phyloP scores from a whole-genome alignment of 1,284 basidiomycete genomes.

The Pseudozyma tsukubaensis region DNA sequence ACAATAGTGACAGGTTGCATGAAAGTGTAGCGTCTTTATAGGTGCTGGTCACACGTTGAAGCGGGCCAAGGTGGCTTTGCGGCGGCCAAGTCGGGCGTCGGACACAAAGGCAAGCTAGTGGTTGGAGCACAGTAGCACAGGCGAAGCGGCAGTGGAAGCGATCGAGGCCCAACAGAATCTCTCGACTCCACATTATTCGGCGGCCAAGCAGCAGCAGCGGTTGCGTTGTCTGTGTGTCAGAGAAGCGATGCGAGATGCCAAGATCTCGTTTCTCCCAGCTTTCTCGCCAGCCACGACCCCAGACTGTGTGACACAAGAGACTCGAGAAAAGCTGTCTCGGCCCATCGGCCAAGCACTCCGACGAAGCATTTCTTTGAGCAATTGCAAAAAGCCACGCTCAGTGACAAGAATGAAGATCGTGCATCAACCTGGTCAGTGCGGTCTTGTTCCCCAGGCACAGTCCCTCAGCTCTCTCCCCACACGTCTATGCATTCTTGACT shows the following conservation, averaged over 20 bases:
- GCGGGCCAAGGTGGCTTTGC: background rate
- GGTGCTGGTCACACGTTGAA: background rate
- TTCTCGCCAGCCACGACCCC: background rate
- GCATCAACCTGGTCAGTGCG: background rate
- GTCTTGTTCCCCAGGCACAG: background rate
- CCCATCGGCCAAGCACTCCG: slow-evolving; percentile 36
- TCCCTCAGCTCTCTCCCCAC: too few species aligned
- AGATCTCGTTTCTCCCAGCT: slow-evolving; percentile 8
- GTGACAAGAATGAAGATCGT: slow-evolving; percentile 3
- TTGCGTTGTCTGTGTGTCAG: too few species aligned
- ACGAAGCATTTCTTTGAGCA: background rate
- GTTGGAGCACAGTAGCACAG: background rate
- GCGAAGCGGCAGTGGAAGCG: slow-evolving; percentile 2
- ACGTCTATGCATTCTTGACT: too few species aligned
- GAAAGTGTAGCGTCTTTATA: slow-evolving; percentile 23
- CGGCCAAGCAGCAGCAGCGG: background rate
- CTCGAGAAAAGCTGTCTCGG: slow-evolving; percentile 21
- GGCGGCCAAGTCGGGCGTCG: too few species aligned
- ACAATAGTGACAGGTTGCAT: background rate
- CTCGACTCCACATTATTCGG: slow-evolving; percentile 6
- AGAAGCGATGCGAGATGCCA: background rate
- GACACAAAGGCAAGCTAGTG: background rate
- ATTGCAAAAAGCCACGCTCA: slow-evolving; percentile 3
- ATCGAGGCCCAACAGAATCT: background rate
- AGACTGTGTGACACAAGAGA: too few species aligned